Evolutionary conservation across 352 stramenopile species (phyloP), one percentile per base, ranked within the genome.

Genomic region (Globisporangium paddicum): DNA sequence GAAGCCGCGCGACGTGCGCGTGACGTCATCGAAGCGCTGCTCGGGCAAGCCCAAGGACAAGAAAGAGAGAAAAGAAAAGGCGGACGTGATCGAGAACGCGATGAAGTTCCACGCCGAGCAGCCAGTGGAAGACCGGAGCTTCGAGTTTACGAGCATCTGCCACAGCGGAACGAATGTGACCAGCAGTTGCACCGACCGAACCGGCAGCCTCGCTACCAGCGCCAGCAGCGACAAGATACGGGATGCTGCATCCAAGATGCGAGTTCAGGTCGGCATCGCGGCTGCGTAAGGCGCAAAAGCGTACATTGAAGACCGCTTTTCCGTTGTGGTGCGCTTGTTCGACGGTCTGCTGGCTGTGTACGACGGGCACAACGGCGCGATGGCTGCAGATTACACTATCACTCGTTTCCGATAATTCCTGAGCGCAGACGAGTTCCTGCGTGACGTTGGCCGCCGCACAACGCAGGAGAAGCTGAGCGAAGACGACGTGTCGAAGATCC

Each of bases 281-380:
- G 48, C 73, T 0, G 78, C 80, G 10, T 80, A 93, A 62, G 82
- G 82, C 16, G 78, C 80, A 6, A 73, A 80, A 16, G 68, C 69
- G 37, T 93, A 93, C 67, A 93, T 93, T 80, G 82, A 93, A 68
- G 82, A 93, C 57, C 77, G 79, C 1, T 87, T 79, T 50, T 84
- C 80, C 8, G 75, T 90, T 4, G 65, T 80, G 14, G 75, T 80
- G 51, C 70, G 71, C n/a, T 58, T 93, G 37, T 72, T 89, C 50
- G 77, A 84, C 11, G 60, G 74, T 49, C 61, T 90, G 25, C 42
- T 93, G 21, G 80, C 75, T 14, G 66, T 93, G 18, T 93, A 82
- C 44, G 82, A 93, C 50, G 82, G 82, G 26, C 82, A 93, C 69
- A 93, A 93, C 40, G 82, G 82, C 21, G 69, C 77, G 11, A 69